Base-by-base conservation (phyloP, 2,329 filamentous ascomycete genomes). In the Aplosporella prunicola region DNA sequence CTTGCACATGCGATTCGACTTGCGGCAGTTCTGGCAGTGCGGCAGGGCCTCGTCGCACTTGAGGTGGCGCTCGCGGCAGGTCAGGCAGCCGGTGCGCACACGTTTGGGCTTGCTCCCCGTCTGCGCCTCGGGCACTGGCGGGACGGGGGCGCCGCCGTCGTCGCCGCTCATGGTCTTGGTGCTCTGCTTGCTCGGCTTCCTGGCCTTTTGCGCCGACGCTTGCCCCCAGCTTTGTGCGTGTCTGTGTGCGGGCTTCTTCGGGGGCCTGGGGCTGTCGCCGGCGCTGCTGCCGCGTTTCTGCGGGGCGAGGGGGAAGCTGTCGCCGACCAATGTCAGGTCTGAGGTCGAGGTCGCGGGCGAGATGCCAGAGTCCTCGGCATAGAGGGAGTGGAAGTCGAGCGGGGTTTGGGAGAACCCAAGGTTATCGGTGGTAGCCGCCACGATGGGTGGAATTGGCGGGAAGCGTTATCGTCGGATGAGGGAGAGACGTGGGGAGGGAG, bases 31-130 rank as follows among this genome's bases (percentile, higher is more conserved):
- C 50, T 82, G 68, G 52, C 76, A 80, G 39, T 66, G 63, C 8
- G 75, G 74, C 43, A 69, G 52, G 5, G 69, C 79, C 58, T 93
- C 86, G 53, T 94, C 88, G 58, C 88, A 94, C 60, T 94, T 94
- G 35, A 94, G 67, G 66, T 94, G 88, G 31, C 87, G 71, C 58
- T 93, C 83, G 48, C 88, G 73, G 60, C 88, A 95, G 2, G 88
- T 95, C 47, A 94, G 64, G 57, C 88, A 95, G 24, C 88, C 88
- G 3, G 88, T 95, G 31, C 89, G 78, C 13, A 93, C 86, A 46
- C 88, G 72, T 62, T 81, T 89, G n/a, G 85, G 78, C 58, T 88
- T 89, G 45, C 53, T 60, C 16, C 58, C 53, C 7, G 53, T 47
- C 17, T 46, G 51, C 20, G 53, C 42, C 8, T 42, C 44, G 16